Conservation (phyloP, 2,329 filamentous ascomycete genomes). For the Paraphoma sp. region DNA sequence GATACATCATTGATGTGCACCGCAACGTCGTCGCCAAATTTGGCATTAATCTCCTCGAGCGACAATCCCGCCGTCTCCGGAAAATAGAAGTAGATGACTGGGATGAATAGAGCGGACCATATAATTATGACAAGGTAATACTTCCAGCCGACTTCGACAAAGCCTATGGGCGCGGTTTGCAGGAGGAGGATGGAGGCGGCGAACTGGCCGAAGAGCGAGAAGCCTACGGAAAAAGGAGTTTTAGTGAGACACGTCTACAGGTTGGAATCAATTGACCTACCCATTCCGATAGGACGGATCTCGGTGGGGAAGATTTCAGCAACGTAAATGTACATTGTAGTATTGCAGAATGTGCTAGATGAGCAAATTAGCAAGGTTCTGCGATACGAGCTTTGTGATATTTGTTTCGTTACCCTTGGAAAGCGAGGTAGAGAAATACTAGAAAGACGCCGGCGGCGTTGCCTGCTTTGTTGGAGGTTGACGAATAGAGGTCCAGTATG, state of each 20-base stretch:
- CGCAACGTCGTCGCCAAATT: constrained; percentile 56
- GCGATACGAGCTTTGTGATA: too few relatives aligned
- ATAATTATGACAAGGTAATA: constrained; percentile 18
- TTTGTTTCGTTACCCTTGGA: constrained; percentile 34
- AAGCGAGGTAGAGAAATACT: constrained; percentile 56
- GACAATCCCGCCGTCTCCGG: constrained; percentile 43
- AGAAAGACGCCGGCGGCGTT: constrained; percentile 52
- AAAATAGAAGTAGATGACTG: constrained; percentile 54
- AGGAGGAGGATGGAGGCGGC: constrained; percentile 51
- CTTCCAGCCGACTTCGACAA: constrained; percentile 56
- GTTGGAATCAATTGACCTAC: too few relatives aligned
- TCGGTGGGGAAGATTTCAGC: constrained; percentile 36
- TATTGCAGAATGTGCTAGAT: constrained; percentile 32
- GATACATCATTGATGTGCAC: constrained; percentile 16
- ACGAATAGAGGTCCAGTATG: constrained; percentile 48
- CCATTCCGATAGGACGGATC: constrained; percentile 60
- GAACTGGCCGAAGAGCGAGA: constrained; percentile 55
- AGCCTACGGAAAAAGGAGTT: constrained; percentile 13
- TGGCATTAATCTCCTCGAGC: constrained; percentile 55
- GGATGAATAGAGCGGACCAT: constrained; percentile 24
- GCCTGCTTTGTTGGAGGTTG: constrained; percentile 50
- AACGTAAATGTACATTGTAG: constrained; percentile 47
- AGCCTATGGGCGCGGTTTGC: constrained; percentile 44
- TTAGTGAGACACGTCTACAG: too few relatives aligned
- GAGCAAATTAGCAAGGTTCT: not conserved